Evolutionary conservation across 2,329 filamentous ascomycete species (phyloP), one percentile per base, ranked within the genome.

Genomic region (Colletotrichum eremochloae): DNA sequence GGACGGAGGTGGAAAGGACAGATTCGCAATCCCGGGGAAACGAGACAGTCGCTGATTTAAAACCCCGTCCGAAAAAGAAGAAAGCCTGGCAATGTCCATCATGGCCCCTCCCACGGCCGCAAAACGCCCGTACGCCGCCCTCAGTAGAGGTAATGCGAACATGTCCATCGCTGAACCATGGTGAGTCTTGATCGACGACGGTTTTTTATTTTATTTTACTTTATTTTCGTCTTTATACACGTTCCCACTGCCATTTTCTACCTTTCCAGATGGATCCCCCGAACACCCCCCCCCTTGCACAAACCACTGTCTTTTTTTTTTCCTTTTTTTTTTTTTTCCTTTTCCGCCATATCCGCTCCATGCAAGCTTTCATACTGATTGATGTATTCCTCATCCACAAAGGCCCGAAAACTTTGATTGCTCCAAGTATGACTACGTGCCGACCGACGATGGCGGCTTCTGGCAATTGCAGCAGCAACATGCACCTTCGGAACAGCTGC

Each of bases 341-440:
- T 40, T 12, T 48, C 20, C 33, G 5, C 12, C 18, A 11, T 14
- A 44, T n/a, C 11, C 38, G 36, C n/a, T 31, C 24, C 40, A 50
- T 33, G 44, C 33, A 48, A 50, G 14, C 6, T 8, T 33, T 40
- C 14, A 12, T 63, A 33, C 60, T 63, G 46, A 63, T n/a, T 63
- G 31, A 63, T 31, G 4, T 44, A 50, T 38, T 33, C 29, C 18
- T 31, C 14, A 15, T 24, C 29, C 42, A 36, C 31, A 62, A 75
- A 75, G 74, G 74, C 11, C 68, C 50, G 72, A 74, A 44, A 33
- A 72, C 62, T 72, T 75, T 60, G 72, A 75, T 52, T 75, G 74
- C 62, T 74, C 74, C 24, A 65, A 74, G 31, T 75, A 75, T 50
- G 72, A 75, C 20, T 75, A 75, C 44, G 67, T 74, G n/a, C 65